Base-by-base conservation (phyloP, 768 basidiomycete species). In the Tylopilus intermedius region DNA sequence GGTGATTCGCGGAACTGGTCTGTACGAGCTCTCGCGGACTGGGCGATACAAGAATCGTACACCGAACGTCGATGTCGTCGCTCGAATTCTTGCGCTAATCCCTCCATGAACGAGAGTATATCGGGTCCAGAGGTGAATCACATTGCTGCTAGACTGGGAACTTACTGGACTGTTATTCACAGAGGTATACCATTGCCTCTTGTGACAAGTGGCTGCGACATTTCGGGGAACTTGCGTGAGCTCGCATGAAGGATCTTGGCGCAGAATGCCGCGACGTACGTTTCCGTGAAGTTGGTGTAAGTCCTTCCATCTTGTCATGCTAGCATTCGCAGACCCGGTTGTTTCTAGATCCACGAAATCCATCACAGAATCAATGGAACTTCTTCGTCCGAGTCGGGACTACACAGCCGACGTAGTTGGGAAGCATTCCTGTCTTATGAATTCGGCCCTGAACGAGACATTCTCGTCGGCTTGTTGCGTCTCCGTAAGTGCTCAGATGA, bases 51-150 rank as follows among this genome's bases (percentile, higher is more conserved):
- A 96, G 74, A 99, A 99, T 67, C 98, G 98, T 69, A 96, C 94
- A 8, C 91, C 96, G n/a, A 98, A 98, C 62, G 94, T 98, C 18
- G 96, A 99, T 62, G 91, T 98, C 27, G 92, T 99, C 14, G 96
- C 96, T 40, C 76, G 95, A 49, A 94, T 99, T 62, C 77, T 99
- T 59, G 94, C 96, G 15, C 75, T 99, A 8, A 94, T 99, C 6
- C 96, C 96, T 2, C 96, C 96, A n/a, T 99, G 96, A 96, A 99
- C 96, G 43, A 74, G 96, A 58, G 94, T 99, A 26, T 99, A 98
- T 70, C 87, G 96, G 14, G 96, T 99, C 35, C 96, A 99, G 66
- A 81, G 94, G 92, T 87, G 45, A 53, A 77, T 59, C 33, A 14
- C 32, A 45, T 11, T 30, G 32, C 64, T 32, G 35, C n/a, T n/a